Percentiles rank a stretch among this genome's conserved stretches.
Evolutionary conservation across 179 eudicot species (phyloP).

Genomic region (Drosera spatulata): DNA sequence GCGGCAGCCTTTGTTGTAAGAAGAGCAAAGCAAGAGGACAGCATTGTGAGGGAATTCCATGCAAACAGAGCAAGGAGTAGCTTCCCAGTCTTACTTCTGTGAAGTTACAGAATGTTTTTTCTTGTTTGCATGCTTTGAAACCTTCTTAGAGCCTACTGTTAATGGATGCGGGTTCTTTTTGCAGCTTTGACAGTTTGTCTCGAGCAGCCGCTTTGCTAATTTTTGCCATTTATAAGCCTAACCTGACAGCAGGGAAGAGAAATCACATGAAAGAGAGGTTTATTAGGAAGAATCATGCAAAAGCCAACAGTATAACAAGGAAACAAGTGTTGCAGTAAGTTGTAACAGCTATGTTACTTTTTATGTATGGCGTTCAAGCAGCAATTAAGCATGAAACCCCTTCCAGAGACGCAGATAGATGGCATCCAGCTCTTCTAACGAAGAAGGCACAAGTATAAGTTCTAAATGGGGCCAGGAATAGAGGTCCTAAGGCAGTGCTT

Average conservation of each 20-base stretch:
- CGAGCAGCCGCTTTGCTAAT: constrained; percentile 38
- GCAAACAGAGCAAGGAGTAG: constrained; percentile 68
- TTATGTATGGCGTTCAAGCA: too few relatives aligned
- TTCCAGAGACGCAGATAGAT: too few relatives aligned
- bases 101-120: constrained; percentile 20
- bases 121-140: constrained; percentile 21
- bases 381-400: too few relatives aligned
- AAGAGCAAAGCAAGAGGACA: constrained; percentile 70
- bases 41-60: constrained; percentile 78
- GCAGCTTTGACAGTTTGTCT: constrained; percentile 16
- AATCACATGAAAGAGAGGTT: constrained; percentile 4
- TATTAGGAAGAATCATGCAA: too few relatives aligned
- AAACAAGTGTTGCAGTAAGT: too few relatives aligned
- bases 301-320: too few relatives aligned
- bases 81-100: constrained; percentile 69
- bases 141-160: constrained; percentile 30
- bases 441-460: too few relatives aligned
- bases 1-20: constrained; percentile 72
- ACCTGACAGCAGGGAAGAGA: constrained; percentile 13
- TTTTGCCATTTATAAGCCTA: constrained; percentile 45
- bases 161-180: constrained; percentile 19
- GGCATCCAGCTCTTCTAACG: too few relatives aligned
- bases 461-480: too few relatives aligned
- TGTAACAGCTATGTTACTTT: too few relatives aligned
- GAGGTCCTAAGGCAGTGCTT: too few relatives aligned